Evolutionary conservation across 139 green algal genomes (phyloP).

Genomic region (Mychonastes homosphaera): DNA sequence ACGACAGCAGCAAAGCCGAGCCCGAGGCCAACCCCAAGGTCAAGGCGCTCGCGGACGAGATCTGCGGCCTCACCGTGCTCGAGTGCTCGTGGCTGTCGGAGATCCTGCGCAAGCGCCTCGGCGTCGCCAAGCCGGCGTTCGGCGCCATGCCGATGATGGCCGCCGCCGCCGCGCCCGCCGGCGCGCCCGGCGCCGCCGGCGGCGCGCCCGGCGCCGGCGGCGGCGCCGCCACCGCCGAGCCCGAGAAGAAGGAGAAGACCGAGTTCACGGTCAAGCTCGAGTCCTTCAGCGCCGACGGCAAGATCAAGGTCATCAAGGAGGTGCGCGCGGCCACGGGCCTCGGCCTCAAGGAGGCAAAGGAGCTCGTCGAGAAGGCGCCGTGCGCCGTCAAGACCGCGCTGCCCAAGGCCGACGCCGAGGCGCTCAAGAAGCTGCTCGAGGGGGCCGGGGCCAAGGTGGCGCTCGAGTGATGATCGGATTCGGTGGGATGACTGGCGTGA

Average conservation of each 20-base stretch:
- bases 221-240: constrained; percentile 27
- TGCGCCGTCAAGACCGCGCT: constrained; percentile 76
- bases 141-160: constrained; percentile 33
- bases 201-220: constrained; percentile 14
- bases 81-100: constrained; percentile 63
- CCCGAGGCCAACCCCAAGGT: constrained; percentile 43
- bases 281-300: constrained; percentile 75
- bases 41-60: constrained; percentile 51
- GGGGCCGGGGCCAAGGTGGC: too few relatives aligned
- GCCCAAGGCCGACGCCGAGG: constrained; percentile 92
- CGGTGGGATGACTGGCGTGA: too few relatives aligned
- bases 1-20: constrained; percentile 12
- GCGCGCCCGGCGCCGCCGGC: constrained; percentile 7
- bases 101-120: constrained; percentile 54
- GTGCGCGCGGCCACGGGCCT: constrained; percentile 80
- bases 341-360: constrained; percentile 97
- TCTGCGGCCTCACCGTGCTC: constrained; percentile 61
- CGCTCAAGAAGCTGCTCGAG: constrained; percentile 82
- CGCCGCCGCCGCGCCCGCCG: constrained; percentile 8
- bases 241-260: constrained; percentile 75
- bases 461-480: too few relatives aligned
- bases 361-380: constrained; percentile 92
- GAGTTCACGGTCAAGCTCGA: constrained; percentile 93
- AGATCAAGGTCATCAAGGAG: constrained; percentile 99
- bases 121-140: constrained; percentile 33